Evolutionary conservation across 495 filamentous ascomycete species (phyloP), one percentile per base, ranked within the genome.

Genomic region (Penicillium alfredii): DNA sequence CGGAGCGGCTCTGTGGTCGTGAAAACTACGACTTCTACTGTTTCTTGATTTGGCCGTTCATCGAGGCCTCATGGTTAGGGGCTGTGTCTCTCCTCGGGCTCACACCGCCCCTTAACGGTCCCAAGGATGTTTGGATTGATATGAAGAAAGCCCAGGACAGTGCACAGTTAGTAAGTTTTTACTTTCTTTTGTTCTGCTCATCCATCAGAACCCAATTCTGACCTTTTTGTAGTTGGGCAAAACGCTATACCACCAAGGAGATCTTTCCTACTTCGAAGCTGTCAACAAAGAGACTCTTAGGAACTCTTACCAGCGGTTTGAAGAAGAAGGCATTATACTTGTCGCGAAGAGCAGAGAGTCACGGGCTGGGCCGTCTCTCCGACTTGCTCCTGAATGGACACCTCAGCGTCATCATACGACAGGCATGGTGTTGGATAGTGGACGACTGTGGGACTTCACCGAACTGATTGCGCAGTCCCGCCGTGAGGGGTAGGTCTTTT

Each of bases 1-100:
- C 70, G 2, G 90, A 98, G 58, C 73, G 89, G 13, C 64, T 69
- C 2, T 77, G 72, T 22, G 92, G 90, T 2, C 68, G 90, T 14
- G 90, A 97, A 54, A 95, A 95, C 51, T 97, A 81, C 54, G 92
- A 97, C 51, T 98, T 97, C 60, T 96, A 98, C 62, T 95, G 88
- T 60, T 97, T 96, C 71, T 61, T 97, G 13, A 87, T 97, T 44
- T 97, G 92, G 92, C 92, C 92, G 0, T 97, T 97, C 49, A 88
- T 96, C 38, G 92, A 98, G 55, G 82, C 87, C 0, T 78, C 70
- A 30, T 98, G 92, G 92, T 77, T 97, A 9, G 88, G 86, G 5
- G 81, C 86, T 0, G 81, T 96, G 0, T 84, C 85, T 2, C 72
- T 96, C 2, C 78, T 93, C 60, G 86, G 88, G 8, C 71, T 97